These are phyloP conservation scores for Mycena indigotica DNA, from an alignment of 768 basidiomycete species.

Conservation along the genomic window DNA sequence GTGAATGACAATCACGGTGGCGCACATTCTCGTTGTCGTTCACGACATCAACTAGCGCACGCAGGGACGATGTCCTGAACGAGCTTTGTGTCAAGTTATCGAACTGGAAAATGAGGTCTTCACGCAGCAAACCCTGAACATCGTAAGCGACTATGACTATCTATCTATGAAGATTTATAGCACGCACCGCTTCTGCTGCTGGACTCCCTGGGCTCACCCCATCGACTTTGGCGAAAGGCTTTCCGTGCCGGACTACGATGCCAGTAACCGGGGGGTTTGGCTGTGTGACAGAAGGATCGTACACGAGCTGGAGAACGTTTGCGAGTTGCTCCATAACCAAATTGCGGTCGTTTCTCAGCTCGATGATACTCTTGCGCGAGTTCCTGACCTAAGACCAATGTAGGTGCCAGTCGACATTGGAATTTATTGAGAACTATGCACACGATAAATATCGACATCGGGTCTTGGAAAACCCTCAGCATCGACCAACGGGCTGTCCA, in stretches of 20 bases:
- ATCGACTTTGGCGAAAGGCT: slow-evolving; percentile 81
- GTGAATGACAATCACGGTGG: neutral
- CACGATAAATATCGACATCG: slow-evolving; percentile 82
- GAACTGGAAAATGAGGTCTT: slow-evolving; percentile 77
- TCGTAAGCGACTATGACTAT: slow-evolving; percentile 1
- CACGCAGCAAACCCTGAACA: slow-evolving; percentile 62
- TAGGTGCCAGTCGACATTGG: neutral
- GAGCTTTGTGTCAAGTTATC: slow-evolving; percentile 58
- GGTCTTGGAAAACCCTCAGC: slow-evolving; percentile 86
- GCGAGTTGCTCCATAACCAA: slow-evolving; percentile 67
- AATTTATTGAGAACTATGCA: slow-evolving; percentile 55
- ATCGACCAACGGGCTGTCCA: slow-evolving; percentile 80
- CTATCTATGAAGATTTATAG: too few species aligned
- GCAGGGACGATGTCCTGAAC: slow-evolving; percentile 57
- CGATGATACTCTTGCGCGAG: slow-evolving; percentile 4
- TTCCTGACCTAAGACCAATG: neutral
- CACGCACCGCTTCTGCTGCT: slow-evolving; percentile 73
- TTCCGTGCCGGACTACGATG: slow-evolving; percentile 11
- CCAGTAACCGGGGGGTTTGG: slow-evolving; percentile 9
- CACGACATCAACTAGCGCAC: slow-evolving; percentile 75
- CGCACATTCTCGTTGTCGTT: slow-evolving; percentile 77
- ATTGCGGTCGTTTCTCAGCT: slow-evolving; percentile 74
- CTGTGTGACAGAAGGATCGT: slow-evolving; percentile 45
- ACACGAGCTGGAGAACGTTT: slow-evolving; percentile 69
- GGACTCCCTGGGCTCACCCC: slow-evolving; percentile 81